Conservation (phyloP, 192 early-diverging fungal genomes). For the Umbelopsis sp. region DNA sequence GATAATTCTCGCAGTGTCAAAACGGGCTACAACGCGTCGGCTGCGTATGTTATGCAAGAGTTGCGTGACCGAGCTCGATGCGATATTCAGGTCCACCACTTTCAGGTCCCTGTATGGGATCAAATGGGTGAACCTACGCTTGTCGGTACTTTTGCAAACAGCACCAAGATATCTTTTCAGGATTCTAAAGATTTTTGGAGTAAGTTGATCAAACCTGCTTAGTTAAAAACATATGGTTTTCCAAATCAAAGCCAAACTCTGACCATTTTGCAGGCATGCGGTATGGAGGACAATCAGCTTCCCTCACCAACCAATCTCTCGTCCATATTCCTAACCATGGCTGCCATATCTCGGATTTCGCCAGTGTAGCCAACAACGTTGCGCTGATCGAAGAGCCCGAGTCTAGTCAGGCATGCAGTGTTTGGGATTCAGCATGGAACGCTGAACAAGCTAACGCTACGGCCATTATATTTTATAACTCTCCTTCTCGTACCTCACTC, state of each 20-base stretch:
- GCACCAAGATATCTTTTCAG: conserved; percentile 35
- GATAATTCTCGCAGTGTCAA: conserved; percentile 47
- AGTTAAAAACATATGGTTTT: neutral
- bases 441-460: conserved; percentile 56
- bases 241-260: too few species aligned
- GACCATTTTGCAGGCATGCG: conserved; percentile 47
- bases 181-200: conserved; percentile 52
- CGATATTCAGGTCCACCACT: conserved; percentile 51
- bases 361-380: conserved; percentile 50
- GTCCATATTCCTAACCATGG: conserved; percentile 49
- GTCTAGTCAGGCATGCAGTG: conserved; percentile 40
- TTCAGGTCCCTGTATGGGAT: conserved; percentile 53
- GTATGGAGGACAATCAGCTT: conserved; percentile 57
- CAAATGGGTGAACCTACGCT: conserved; percentile 40
- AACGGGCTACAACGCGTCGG: conserved; percentile 53
- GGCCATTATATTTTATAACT: conserved; percentile 63
- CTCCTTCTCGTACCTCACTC: conserved; percentile 44
- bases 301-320: conserved; percentile 44
- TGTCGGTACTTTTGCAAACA: conserved; percentile 27
- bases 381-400: conserved; percentile 49
- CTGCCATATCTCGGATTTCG: conserved; percentile 43
- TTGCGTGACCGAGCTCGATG: conserved; percentile 44
- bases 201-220: conserved; percentile 24
- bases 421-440: conserved; percentile 60
- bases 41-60: conserved; percentile 62